Percentiles rank a stretch among this genome's conserved stretches.
phyloP scores from a whole-genome alignment of 2,329 filamentous ascomycete species.

The Cercospora canescens region DNA sequence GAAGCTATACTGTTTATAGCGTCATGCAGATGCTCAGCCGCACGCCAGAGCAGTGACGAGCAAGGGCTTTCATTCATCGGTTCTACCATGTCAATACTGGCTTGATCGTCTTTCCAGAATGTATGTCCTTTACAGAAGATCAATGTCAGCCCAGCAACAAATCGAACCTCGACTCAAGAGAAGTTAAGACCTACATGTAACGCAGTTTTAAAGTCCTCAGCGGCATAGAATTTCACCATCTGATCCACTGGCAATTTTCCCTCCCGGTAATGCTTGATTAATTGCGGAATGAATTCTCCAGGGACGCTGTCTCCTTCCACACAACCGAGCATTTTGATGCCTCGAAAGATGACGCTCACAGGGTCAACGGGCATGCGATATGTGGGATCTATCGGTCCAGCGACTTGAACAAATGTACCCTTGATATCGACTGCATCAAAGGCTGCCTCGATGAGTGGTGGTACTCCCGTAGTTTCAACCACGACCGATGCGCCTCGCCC shows the following conservation, averaged over 20 bases:
- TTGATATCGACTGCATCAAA: constrained; percentile 26
- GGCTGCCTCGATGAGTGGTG: constrained; percentile 19
- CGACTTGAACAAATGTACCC: constrained; percentile 50
- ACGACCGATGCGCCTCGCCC: constrained; percentile 43
- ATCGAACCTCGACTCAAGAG: not conserved
- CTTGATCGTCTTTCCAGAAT: constrained; percentile 40
- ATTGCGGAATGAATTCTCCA: constrained; percentile 42
- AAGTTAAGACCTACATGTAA: constrained; percentile 22
- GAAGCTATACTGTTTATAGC: constrained; percentile 1
- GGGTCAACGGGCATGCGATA: constrained; percentile 41
- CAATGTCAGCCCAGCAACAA: not conserved
- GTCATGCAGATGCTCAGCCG: constrained; percentile 4
- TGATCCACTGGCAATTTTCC: constrained; percentile 47
- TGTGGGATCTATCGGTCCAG: constrained; percentile 40
- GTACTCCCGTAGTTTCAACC: constrained; percentile 40
- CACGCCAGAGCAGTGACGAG: not conserved
- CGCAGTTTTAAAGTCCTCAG: constrained; percentile 40
- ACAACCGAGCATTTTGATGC: constrained; percentile 48
- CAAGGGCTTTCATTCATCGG: not conserved
- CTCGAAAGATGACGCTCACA: constrained; percentile 44
- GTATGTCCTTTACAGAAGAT: constrained; percentile 34
- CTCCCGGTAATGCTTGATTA: constrained; percentile 47
- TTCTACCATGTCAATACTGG: constrained; percentile 40
- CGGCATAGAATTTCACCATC: constrained; percentile 43
- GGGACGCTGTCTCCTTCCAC: constrained; percentile 45